phyloP scores from a whole-genome alignment of 163 green algal genomes.

The Prototheca stagnorum region DNA sequence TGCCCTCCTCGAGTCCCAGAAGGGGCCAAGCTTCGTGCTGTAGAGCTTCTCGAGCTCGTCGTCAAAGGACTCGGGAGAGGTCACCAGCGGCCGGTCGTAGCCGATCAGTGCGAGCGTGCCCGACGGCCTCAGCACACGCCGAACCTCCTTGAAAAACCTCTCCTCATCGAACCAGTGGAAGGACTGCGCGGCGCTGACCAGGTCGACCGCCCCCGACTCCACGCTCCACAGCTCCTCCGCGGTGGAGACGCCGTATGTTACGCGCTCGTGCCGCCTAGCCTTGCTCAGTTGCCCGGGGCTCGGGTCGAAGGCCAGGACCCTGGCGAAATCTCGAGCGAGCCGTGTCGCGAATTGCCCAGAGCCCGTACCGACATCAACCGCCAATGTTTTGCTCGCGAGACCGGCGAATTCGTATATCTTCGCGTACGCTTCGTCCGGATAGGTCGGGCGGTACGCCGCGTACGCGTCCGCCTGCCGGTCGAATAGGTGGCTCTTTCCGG shows the following conservation, averaged over 20 bases:
- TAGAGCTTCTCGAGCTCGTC: background rate
- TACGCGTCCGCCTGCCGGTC: background rate
- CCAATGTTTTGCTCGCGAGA: background rate
- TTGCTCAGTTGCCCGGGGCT: constrained; percentile 17
- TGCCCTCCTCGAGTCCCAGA: background rate
- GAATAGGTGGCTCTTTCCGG: constrained; percentile 6
- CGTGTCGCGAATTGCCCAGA: constrained; percentile 6
- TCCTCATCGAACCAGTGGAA: constrained; percentile 32
- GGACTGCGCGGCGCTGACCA: constrained; percentile 24
- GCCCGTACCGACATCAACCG: constrained; percentile 17
- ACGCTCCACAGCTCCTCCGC: constrained; percentile 13
- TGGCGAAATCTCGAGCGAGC: constrained; percentile 5
- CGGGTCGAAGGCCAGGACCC: constrained; percentile 17
- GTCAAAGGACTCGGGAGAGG: background rate
- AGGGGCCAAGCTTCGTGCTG: background rate
- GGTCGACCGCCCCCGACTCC: constrained; percentile 13
- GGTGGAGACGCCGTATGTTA: constrained; percentile 10
- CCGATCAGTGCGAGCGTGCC: constrained; percentile 25
- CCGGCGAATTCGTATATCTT: constrained; percentile 5
- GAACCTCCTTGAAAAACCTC: constrained; percentile 19
- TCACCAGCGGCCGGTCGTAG: background rate
- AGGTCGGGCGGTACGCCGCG: constrained; percentile 8
- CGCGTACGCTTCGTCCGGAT: constrained; percentile 7
- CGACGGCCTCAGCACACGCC: constrained; percentile 17
- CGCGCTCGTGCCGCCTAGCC: constrained; percentile 8